Evolutionary conservation across 768 basidiomycete species (phyloP), one percentile per base, ranked within the genome.

Genomic region (Auricularia cornea): DNA sequence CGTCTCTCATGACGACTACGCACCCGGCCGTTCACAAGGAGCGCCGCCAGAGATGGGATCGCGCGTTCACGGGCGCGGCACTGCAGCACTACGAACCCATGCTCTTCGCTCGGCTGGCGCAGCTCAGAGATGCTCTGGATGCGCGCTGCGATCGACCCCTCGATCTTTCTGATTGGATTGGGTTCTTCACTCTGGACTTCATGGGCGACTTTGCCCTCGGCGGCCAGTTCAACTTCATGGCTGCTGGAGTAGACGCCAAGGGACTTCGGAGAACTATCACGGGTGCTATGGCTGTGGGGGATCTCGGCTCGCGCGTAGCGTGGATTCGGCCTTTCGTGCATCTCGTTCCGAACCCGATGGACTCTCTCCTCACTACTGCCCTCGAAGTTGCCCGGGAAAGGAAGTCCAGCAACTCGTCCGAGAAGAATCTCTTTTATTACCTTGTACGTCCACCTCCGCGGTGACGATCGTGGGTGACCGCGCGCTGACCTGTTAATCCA

Each of bases 131-230:
- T 52, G 33, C 35, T 32, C 44, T 48, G 38, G 44, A 48, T 23
- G 12, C 60, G 48, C 48, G 41, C 28, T 23, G 23, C 28, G 28
- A 23, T 16, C 26, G 2, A 4, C 14, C 8, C 18, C 51, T 32
- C n/a, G 26, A 48, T 20, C 30, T 16, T 4, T 38, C 35, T 11
- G 29, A 30, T 2, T 33, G 41, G 20, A 40, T 31, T 20, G 20
- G 16, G 16, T 33, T 26, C 12, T 35, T 59, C 54, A 57, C 44
- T 3, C 60, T 64, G 30, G 64, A 64, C 44, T 30, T 64, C 51
- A 64, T 64, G 64, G 64, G 64, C 20, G 64, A 64, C 35, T 51
- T 64, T 8, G 64, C 60, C 3, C 61, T 64, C 26, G 60, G 60
- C 38, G 38, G 64, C 33, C 32, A 11, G 28, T 62, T 62, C 51